Conservation (phyloP, 2,329 filamentous ascomycete species). For the Fusarium torreyae region DNA sequence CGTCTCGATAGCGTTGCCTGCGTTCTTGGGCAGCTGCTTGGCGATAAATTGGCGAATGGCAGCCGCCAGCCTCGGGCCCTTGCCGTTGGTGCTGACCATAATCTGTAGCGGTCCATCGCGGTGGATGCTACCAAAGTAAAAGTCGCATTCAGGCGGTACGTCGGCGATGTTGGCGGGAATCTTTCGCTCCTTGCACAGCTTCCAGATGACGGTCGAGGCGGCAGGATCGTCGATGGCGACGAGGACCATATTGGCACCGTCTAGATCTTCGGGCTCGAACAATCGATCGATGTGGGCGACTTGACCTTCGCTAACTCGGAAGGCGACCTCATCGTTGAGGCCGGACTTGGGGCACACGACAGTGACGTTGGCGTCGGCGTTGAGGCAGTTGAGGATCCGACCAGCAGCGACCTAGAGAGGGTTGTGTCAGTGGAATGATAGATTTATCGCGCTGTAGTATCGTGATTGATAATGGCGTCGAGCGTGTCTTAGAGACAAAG, state of each 20-base stretch:
- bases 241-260: conserved; percentile 87
- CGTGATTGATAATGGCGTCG: conserved; percentile 11
- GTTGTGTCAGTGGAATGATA: conserved; percentile 1
- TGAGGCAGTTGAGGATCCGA: conserved; percentile 93
- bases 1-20: conserved; percentile 87
- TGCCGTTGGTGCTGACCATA: conserved; percentile 99
- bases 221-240: conserved; percentile 94
- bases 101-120: conserved; percentile 95
- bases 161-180: conserved; percentile 97
- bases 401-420: conserved; percentile 86
- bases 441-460: neutral
- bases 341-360: conserved; percentile 85
- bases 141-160: conserved; percentile 96
- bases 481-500: conserved; percentile 7
- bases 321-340: conserved; percentile 89
- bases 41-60: conserved; percentile 89
- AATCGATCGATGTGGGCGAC: conserved; percentile 85
- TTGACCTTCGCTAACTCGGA: conserved; percentile 81
- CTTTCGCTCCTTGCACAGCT: conserved; percentile 86
- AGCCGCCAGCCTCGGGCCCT: conserved; percentile 91
- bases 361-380: conserved; percentile 92
- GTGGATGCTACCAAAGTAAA: conserved; percentile 97
- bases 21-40: conserved; percentile 79
- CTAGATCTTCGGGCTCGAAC: conserved; percentile 90
- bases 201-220: conserved; percentile 93